phyloP scores from a whole-genome alignment of 805 yeast species.

The Candida hispaniensis region DNA sequence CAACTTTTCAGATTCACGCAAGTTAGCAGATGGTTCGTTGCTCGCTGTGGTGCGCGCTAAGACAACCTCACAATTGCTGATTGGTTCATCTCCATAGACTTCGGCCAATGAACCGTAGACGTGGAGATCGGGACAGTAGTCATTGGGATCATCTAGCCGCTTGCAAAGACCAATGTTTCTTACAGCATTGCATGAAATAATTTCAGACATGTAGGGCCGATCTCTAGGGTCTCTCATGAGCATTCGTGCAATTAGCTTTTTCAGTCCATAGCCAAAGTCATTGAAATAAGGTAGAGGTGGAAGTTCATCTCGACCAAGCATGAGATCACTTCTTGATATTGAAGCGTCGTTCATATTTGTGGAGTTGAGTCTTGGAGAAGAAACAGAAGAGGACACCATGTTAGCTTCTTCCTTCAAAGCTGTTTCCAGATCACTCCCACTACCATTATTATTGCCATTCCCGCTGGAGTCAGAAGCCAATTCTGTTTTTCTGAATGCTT shows the following conservation, averaged over 20 bases:
- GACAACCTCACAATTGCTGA: too few relatives aligned
- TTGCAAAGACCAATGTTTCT: constrained; percentile 20
- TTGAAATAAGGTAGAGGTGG: constrained; percentile 19
- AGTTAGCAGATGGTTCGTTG: constrained; percentile 4
- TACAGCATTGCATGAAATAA: constrained; percentile 17
- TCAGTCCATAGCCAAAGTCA: constrained; percentile 22
- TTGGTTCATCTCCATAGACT: constrained; percentile 10
- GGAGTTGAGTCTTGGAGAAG: constrained; percentile 11
- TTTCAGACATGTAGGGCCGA: constrained; percentile 18
- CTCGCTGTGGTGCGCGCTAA: constrained; percentile 6
- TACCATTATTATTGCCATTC: constrained; percentile 10
- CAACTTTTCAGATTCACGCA: constrained; percentile 11
- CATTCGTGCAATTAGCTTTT: constrained; percentile 20
- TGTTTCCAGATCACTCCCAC: constrained; percentile 13
- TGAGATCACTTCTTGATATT: constrained; percentile 11
- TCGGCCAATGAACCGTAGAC: constrained; percentile 15
- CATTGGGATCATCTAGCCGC: constrained; percentile 17
- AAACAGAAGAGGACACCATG: constrained; percentile 6
- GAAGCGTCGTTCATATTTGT: constrained; percentile 8
- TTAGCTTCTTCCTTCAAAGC: constrained; percentile 15
- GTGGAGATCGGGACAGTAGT: constrained; percentile 11
- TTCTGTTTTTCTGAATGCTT: constrained; percentile 7
- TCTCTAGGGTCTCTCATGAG: constrained; percentile 19
- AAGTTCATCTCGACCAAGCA: constrained; percentile 11
- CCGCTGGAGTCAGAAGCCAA: constrained; percentile 9